Base-by-base conservation (phyloP, 2,329 filamentous ascomycete genomes). In the Talaromyces atroroseus region DNA sequence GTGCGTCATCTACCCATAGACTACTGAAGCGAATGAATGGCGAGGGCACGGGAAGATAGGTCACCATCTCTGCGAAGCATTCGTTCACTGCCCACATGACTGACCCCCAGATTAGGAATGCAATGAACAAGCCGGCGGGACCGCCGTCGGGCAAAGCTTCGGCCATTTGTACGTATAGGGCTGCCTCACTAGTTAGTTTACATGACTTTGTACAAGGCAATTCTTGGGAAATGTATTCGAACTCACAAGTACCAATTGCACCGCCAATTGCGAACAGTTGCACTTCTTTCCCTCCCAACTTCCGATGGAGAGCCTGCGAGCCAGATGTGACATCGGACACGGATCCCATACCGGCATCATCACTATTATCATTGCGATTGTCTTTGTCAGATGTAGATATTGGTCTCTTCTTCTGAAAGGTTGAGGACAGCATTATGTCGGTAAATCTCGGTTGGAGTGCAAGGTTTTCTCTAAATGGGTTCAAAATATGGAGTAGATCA, bases 11-110 rank as follows among this genome's bases (percentile, higher is more conserved):
- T 65, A 85, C 87, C 75, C 90, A 94, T 50, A 89, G 81, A 58
- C 84, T 81, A 18, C 89, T 88, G 66, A 92, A 92, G 65, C 88
- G 88, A 59, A 88, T 88, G 72, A 94, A 94, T 63, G 89, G 89
- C 67, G 86, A 84, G 54, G 84, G 82, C 65, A 91, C 79, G 51
- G 89, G 90, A 32, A 94, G 72, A 87, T 88, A 94, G 52, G 89
- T 82, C 7, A 89, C 88, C 88, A 94, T 94, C 71, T 92, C 89
- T 60, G 89, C 89, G 3, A 94, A 45, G 8, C 54, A 56, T 10
- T 56, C 48, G 40, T 56, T 56, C 2, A 51, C 54, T 2, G 64
- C 50, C 57, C 71, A 58, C 59, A 72, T 60, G 36, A 73, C 62
- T 8, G 63, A 56, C 23, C 54, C 48, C 47, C 48, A 56, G 26